Evolutionary conservation across 371 early-diverging fungal genomes (phyloP).

Genomic region (Mucor velutinosus): DNA sequence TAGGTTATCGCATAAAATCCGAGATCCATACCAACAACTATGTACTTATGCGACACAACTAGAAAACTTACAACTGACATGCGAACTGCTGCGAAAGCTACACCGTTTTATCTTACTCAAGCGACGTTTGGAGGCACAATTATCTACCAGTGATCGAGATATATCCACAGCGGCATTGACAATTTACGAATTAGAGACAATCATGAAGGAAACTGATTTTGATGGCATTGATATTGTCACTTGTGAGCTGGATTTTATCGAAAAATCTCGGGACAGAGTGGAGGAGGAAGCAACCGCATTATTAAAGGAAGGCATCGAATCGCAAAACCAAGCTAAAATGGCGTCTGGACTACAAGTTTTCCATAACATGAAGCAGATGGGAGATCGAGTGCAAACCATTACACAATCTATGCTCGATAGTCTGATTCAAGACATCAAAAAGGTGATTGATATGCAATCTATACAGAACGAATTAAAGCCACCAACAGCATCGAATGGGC

Average conservation of each 20-base stretch:
- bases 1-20: constrained; percentile 63
- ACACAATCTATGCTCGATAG: constrained; percentile 49
- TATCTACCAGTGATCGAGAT: constrained; percentile 54
- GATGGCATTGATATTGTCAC: constrained; percentile 69
- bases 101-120: constrained; percentile 66
- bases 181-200: constrained; percentile 54
- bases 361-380: constrained; percentile 67
- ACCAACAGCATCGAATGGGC: constrained; percentile 26
- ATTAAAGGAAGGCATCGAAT: constrained; percentile 60
- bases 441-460: constrained; percentile 63
- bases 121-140: constrained; percentile 62
- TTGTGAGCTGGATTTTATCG: constrained; percentile 51
- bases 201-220: constrained; percentile 66
- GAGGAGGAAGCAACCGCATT: constrained; percentile 58
- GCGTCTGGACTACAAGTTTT: constrained; percentile 79
- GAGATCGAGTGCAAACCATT: constrained; percentile 49
- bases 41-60: constrained; percentile 60
- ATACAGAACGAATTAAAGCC: constrained; percentile 66
- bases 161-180: constrained; percentile 63
- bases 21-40: constrained; percentile 65
- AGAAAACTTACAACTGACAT: constrained; percentile 63
- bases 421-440: constrained; percentile 58
- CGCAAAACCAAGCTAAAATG: constrained; percentile 72
- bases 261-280: constrained; percentile 45
- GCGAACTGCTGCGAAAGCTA: constrained; percentile 68